Percentiles rank a stretch among this genome's conserved stretches.
These are phyloP conservation scores for Sporothrix curviconia DNA, from an alignment of 2,329 filamentous ascomycete genomes.

Conservation along the genomic window DNA sequence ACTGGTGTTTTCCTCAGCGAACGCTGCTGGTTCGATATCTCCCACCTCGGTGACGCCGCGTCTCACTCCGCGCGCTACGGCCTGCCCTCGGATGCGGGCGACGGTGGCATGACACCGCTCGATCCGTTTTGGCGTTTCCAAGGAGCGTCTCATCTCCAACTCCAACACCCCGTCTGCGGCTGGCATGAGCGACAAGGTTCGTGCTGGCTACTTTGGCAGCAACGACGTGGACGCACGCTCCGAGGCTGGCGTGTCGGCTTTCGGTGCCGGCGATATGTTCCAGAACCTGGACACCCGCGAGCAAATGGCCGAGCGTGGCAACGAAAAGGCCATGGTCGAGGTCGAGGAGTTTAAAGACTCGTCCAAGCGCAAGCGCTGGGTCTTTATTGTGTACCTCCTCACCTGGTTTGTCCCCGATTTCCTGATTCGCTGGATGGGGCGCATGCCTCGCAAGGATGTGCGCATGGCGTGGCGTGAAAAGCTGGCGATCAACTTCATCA, in stretches of 20 bases:
- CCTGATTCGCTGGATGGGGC: constrained; percentile 65
- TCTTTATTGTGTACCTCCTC: constrained; percentile 72
- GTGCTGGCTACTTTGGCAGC: constrained; percentile 71
- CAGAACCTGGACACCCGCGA: constrained; percentile 89
- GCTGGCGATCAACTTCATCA: constrained; percentile 93
- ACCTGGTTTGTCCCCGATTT: constrained; percentile 89
- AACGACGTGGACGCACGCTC: constrained; percentile 79
- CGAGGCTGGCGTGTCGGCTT: constrained; percentile 84
- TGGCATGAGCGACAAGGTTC: constrained; percentile 65
- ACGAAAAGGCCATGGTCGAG: constrained; percentile 82
- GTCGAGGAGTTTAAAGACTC: constrained; percentile 79
- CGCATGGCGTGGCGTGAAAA: constrained; percentile 95
- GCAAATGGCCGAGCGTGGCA: constrained; percentile 91
- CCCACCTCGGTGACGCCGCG: constrained; percentile 61
- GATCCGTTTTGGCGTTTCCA: constrained; percentile 57
- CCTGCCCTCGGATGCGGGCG: constrained; percentile 53
- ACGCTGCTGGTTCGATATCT: constrained; percentile 87
- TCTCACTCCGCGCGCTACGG: constrained; percentile 49
- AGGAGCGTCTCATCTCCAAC: constrained; percentile 50
- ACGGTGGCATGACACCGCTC: constrained; percentile 49
- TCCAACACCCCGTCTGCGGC: constrained; percentile 43
- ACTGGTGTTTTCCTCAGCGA: constrained; percentile 96
- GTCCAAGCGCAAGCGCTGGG: constrained; percentile 80
- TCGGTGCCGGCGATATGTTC: constrained; percentile 95
- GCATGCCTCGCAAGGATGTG: constrained; percentile 88